Conservation (phyloP, 768 basidiomycete species). For the Russula virescens region DNA sequence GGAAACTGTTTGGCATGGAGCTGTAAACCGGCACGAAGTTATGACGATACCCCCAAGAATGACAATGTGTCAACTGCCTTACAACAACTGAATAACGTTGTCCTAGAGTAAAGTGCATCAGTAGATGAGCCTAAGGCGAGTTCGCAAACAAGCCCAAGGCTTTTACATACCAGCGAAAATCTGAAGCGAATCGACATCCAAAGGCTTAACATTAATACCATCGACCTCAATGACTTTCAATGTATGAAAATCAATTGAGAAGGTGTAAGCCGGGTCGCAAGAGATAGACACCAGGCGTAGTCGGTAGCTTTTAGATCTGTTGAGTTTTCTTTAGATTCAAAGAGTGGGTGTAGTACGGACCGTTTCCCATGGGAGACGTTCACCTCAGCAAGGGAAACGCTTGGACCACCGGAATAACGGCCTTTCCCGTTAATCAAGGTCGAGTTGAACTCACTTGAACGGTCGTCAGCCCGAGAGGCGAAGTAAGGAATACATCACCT, state of each 20-base stretch:
- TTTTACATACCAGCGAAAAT: conserved; percentile 27
- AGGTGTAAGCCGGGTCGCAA: conserved; percentile 35
- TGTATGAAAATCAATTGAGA: conserved; percentile 29
- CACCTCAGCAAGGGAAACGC: conserved; percentile 39
- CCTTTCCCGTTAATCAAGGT: conserved; percentile 51
- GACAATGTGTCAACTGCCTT: not conserved
- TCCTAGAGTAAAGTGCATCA: not conserved
- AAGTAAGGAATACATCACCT: conserved; percentile 2
- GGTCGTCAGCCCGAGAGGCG: not conserved
- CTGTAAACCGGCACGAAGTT: not conserved
- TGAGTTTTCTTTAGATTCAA: not conserved
- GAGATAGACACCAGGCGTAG: conserved; percentile 49
- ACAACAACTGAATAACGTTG: conserved; percentile 31
- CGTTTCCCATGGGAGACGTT: conserved; percentile 34
- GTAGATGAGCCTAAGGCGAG: too few relatives aligned
- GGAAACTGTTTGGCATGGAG: conserved; percentile 24
- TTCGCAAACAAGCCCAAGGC: not conserved
- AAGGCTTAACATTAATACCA: conserved; percentile 23
- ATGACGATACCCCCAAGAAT: not conserved
- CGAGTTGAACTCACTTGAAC: conserved; percentile 29
- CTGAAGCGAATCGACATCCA: conserved; percentile 25
- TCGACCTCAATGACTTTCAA: conserved; percentile 32
- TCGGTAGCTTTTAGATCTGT: conserved; percentile 37
- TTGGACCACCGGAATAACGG: conserved; percentile 39
- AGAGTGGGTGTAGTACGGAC: conserved; percentile 1